Evolutionary conservation across 768 basidiomycete genomes (phyloP).

Genomic region (Rhizopogon vesiculosus): DNA sequence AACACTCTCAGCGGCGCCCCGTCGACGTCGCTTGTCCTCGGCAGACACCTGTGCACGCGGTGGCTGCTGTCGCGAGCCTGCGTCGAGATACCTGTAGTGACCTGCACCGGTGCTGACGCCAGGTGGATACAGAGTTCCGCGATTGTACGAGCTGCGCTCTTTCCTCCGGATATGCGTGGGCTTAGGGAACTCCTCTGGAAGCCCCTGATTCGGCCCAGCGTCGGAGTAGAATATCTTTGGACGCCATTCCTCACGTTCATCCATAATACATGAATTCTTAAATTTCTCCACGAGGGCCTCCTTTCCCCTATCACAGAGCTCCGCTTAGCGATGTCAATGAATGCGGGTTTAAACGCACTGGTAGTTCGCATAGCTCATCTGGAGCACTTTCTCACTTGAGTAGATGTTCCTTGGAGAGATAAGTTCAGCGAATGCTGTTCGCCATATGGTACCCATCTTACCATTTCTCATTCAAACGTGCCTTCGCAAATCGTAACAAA

Average conservation of each 20-base stretch:
- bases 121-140: conserved; percentile 66
- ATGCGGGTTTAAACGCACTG: conserved; percentile 53
- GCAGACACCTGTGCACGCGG: conserved; percentile 6
- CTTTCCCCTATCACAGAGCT: conserved; percentile 56
- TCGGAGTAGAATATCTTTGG: conserved; percentile 82
- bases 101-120: conserved; percentile 24
- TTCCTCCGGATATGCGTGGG: conserved; percentile 79
- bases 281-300: conserved; percentile 90
- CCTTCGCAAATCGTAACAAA: conserved; percentile 69
- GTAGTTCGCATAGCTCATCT: conserved; percentile 91
- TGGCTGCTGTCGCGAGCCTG: conserved; percentile 11
- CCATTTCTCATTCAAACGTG: conserved; percentile 79
- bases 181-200: conserved; percentile 76
- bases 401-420: conserved; percentile 73
- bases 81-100: conserved; percentile 24
- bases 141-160: conserved; percentile 77
- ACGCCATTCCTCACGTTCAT: conserved; percentile 76
- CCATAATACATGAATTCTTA: conserved; percentile 89
- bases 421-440: conserved; percentile 3
- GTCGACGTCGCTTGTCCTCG: neutral
- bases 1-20: neutral
- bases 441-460: conserved; percentile 25
- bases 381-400: conserved; percentile 84
- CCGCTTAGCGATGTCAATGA: conserved; percentile 6
- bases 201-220: conserved; percentile 64